Conservation (phyloP, 192 early-diverging fungal species). For the Ambispora gerdemannii region DNA sequence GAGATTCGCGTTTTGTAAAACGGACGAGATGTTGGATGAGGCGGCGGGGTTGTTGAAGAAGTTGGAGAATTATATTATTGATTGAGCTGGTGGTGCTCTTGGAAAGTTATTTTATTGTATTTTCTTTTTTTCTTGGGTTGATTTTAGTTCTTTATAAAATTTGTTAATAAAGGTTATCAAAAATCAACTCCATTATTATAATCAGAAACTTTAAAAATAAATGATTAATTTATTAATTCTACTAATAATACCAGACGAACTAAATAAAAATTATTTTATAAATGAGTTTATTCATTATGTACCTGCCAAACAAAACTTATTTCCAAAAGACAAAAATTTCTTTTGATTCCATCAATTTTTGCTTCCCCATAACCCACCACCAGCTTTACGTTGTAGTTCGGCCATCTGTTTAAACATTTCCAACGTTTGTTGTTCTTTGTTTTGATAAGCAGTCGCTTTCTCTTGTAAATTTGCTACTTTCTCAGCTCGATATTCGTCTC, state of each 20-base stretch:
- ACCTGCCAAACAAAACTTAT: too few species aligned
- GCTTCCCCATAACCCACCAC: constrained; percentile 23
- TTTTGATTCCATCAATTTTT: too few species aligned
- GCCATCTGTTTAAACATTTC: constrained; percentile 71
- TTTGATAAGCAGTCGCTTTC: constrained; percentile 48
- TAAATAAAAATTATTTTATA: too few species aligned
- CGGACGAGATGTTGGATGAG: constrained; percentile 72
- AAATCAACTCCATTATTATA: too few species aligned
- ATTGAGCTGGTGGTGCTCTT: not conserved
- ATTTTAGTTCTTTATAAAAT: too few species aligned
- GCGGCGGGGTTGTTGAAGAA: constrained; percentile 66
- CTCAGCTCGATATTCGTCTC: constrained; percentile 31
- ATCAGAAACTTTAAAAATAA: too few species aligned
- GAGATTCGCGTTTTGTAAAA: constrained; percentile 94
- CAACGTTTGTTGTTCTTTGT: constrained; percentile 72
- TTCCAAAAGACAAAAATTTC: too few species aligned
- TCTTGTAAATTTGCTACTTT: constrained; percentile 39
- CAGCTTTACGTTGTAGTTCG: constrained; percentile 42
- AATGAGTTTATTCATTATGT: too few species aligned
- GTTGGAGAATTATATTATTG: constrained; percentile 53
- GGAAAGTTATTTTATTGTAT: not conserved
- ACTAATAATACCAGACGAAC: too few species aligned
- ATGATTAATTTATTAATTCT: too few species aligned
- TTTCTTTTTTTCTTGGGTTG: too few species aligned
- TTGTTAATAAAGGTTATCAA: too few species aligned